Percentiles rank a stretch among this genome's conserved stretches.
These are phyloP conservation scores for Solanum phureja DNA, from an alignment of 257 asterid species.

Conservation along the genomic window DNA sequence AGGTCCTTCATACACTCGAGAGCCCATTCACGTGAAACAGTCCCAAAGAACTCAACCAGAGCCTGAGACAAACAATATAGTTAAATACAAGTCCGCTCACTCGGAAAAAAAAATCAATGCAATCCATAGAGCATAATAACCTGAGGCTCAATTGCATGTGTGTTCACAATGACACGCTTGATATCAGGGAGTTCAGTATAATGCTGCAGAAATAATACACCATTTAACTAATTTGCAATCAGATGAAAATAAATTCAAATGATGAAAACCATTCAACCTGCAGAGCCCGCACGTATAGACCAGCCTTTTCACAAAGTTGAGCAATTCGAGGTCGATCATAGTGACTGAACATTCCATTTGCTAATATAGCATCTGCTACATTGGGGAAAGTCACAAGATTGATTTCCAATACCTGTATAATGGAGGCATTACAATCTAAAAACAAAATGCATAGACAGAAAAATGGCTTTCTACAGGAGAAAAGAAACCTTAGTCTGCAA, in stretches of 20 bases:
- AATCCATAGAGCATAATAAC: constrained; percentile 22
- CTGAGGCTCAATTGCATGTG: constrained; percentile 99
- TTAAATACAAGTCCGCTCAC: constrained; percentile 3
- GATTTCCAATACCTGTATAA: constrained; percentile 80
- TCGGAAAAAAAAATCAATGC: background rate
- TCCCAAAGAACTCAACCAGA: constrained; percentile 91
- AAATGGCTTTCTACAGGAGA: background rate
- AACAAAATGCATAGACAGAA: background rate
- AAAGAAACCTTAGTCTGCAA: constrained; percentile 88
- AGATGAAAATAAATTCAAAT: background rate
- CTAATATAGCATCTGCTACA: constrained; percentile 98
- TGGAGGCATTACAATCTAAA: constrained; percentile 12
- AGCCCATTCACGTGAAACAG: constrained; percentile 91
- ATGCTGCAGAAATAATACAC: constrained; percentile 47
- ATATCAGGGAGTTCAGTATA: constrained; percentile 91
- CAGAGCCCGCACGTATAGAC: constrained; percentile 88
- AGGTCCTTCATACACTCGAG: constrained; percentile 96
- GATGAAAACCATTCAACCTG: constrained; percentile 37
- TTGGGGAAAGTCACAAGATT: constrained; percentile 93
- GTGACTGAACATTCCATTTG: constrained; percentile 98
- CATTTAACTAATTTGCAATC: background rate
- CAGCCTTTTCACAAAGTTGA: constrained; percentile 96
- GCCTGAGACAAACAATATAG: constrained; percentile 37
- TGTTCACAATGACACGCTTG: constrained; percentile 96
- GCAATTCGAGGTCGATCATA: constrained; percentile 94